These are phyloP conservation scores for Penicillium sumatraense DNA, from an alignment of 2,329 filamentous ascomycete genomes.

Conservation along the genomic window DNA sequence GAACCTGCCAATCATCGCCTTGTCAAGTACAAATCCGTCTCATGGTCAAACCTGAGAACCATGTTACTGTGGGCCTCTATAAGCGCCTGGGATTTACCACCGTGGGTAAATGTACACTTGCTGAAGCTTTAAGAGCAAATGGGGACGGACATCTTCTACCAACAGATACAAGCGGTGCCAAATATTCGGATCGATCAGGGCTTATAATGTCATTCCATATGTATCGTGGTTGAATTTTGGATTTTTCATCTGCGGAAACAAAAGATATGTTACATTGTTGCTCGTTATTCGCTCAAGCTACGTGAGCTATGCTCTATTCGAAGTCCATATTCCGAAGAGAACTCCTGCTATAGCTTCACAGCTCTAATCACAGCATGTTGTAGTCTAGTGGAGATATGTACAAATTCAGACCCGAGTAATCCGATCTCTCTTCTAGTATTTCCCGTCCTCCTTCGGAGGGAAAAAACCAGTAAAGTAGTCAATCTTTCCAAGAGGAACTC, in stretches of 20 bases:
- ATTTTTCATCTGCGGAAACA: too few species aligned
- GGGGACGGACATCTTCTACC: conserved; percentile 35
- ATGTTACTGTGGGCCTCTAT: conserved; percentile 32
- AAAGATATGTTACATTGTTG: too few species aligned
- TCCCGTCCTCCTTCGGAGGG: not conserved
- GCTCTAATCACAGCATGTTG: not conserved
- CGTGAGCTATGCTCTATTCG: too few species aligned
- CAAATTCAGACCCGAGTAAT: too few species aligned
- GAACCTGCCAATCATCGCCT: conserved; percentile 13
- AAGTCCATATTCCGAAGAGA: too few species aligned
- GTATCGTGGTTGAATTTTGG: not conserved
- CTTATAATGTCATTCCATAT: conserved; percentile 17
- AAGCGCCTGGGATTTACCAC: conserved; percentile 32
- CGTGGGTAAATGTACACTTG: conserved; percentile 33
- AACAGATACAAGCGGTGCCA: conserved; percentile 15
- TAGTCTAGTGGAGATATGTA: not conserved
- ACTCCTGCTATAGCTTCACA: too few species aligned
- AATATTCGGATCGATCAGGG: conserved; percentile 9
- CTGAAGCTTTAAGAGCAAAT: conserved; percentile 35
- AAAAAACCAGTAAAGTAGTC: not conserved
- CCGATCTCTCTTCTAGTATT: not conserved
- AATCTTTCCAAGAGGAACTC: conserved; percentile 3
- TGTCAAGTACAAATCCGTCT: conserved; percentile 27
- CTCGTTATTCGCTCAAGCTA: too few species aligned
- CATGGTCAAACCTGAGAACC: conserved; percentile 35